Evolutionary conservation across 768 basidiomycete species (phyloP), one percentile per base, ranked within the genome.

Genomic region (Trametes meyenii): DNA sequence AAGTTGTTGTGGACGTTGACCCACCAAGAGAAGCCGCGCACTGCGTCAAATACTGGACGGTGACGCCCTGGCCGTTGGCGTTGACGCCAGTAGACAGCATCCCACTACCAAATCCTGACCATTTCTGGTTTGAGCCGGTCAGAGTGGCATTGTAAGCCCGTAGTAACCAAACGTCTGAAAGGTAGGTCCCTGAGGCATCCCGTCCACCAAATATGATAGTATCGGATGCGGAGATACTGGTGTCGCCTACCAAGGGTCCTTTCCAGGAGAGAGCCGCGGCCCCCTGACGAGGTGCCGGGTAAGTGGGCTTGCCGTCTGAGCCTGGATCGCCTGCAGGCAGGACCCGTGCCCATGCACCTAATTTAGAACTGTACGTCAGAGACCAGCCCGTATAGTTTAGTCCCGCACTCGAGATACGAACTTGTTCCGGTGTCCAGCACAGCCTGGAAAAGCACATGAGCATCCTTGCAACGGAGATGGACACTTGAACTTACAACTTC

Each of bases 161-260:
- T 62, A 94, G 78, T 8, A 94, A 71, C 92, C 92, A 94, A 12
- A 94, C 69, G 58, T 94, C 92, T 42, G 85, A 81, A 3, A 92
- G 77, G 69, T 89, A 86, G 24, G 77, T 83, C 14, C 91, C 91
- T 57, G 76, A 71, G 45, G 78, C 76, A 70, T 91, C 89, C 66
- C 82, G 81, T 42, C 92, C 92, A 36, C 92, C 92, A 64, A 91
- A 94, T 11, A 93, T 83, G 46, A 94, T 80, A 17, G 84, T 88
- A 69, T 94, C 92, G 24, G 89, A 78, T 19, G 81, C 83, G 19
- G 67, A 67, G 23, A 67, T 70, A 23, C 83, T 78, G 40, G 79
- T 73, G 7, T 66, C 64, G 8, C 90, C 90, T 8, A 90, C 86
- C 8, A 92, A 78, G 2, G 82, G 78, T 55, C 73, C 62, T 21